These are phyloP conservation scores for Lonicera japonica DNA, from an alignment of 129 eudicot genomes.

Conservation along the genomic window DNA sequence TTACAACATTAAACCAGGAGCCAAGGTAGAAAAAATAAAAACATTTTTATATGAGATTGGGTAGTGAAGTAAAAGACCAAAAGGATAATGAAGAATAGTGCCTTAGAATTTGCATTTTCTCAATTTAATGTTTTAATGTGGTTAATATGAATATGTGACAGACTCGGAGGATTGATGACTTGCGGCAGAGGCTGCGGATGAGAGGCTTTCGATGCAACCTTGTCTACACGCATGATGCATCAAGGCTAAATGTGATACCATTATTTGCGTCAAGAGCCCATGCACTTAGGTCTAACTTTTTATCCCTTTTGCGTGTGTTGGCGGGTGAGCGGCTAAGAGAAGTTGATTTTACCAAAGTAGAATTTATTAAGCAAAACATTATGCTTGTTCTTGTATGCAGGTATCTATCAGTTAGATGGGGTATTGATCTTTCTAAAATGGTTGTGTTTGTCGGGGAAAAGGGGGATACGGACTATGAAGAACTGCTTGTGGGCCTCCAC, in stretches of 20 bases:
- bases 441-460: constrained; percentile 66
- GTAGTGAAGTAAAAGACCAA: background rate
- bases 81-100: background rate
- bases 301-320: constrained; percentile 3
- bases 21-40: constrained; percentile 34
- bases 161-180: constrained; percentile 55
- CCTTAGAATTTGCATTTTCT: background rate
- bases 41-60: constrained; percentile 1
- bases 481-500: constrained; percentile 66
- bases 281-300: constrained; percentile 48
- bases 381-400: constrained; percentile 29
- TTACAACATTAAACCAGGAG: constrained; percentile 56
- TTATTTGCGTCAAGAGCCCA: constrained; percentile 76
- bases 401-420: constrained; percentile 71
- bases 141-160: constrained; percentile 14
- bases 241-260: constrained; percentile 64
- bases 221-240: constrained; percentile 53
- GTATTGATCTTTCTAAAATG: constrained; percentile 57
- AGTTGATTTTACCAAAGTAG: background rate
- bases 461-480: constrained; percentile 80
- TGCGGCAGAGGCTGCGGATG: constrained; percentile 66
- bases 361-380: constrained; percentile 6
- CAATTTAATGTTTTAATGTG: constrained; percentile 5
- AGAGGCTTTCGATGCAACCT: constrained; percentile 72
- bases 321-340: background rate